A percentile compares a stretch with the other conserved stretches of the same genome.
These are phyloP conservation scores for Eucalyptus paniculata DNA, from an alignment of 345 rosid species.

Conservation along the genomic window DNA sequence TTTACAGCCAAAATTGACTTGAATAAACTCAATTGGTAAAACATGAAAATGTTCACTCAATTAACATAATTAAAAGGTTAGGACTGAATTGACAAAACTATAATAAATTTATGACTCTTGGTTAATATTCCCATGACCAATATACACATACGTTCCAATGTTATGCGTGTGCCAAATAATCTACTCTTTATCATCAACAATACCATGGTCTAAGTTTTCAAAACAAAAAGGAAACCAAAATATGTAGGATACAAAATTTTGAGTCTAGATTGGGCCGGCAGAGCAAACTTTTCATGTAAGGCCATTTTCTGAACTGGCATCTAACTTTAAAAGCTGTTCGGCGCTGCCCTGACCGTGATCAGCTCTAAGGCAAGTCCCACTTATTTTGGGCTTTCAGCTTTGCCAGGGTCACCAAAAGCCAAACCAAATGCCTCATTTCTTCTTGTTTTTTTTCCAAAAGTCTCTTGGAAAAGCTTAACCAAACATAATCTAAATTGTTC, in stretches of 20 bases:
- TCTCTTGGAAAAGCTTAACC: background rate
- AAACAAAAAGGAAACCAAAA: background rate
- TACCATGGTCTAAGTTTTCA: background rate
- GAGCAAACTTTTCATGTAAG: background rate
- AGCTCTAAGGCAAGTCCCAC: background rate
- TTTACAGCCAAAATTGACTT: background rate
- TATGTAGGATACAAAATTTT: background rate
- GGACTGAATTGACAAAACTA: fast-evolving
- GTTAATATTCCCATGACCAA: background rate
- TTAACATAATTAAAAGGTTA: too few species aligned
- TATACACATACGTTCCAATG: background rate
- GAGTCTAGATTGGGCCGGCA: background rate
- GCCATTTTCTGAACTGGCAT: background rate
- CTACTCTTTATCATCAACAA: background rate
- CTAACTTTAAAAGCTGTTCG: background rate
- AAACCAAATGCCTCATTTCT: background rate
- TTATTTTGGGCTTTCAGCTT: background rate
- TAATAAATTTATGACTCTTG: too few species aligned
- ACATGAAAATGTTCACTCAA: background rate
- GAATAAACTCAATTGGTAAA: too few species aligned
- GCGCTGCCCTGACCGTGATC: background rate
- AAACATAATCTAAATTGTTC: background rate
- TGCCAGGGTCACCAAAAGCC: background rate
- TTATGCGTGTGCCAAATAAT: background rate
- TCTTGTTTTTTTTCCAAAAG: too few species aligned